Conservation (phyloP, 441 rosid species). For the Metrosideros polymorpha region DNA sequence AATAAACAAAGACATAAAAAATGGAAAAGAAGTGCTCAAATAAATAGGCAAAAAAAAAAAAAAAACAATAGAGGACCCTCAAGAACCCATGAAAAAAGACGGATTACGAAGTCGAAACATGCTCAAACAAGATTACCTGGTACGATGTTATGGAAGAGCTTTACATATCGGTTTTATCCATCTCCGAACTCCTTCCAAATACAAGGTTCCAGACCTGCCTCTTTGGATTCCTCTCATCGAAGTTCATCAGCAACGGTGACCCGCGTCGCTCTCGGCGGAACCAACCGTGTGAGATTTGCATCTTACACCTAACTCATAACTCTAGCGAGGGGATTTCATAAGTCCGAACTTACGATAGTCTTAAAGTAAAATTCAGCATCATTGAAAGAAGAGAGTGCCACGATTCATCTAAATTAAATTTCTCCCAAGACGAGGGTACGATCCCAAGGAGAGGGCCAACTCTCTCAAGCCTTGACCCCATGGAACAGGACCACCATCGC, state of each 20-base stretch:
- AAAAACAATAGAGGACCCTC: neutral
- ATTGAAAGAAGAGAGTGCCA: neutral
- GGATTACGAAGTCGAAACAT: neutral
- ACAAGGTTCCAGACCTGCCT: neutral
- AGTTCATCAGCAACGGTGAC: neutral
- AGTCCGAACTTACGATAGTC: neutral
- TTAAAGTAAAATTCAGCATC: neutral
- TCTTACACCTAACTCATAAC: neutral
- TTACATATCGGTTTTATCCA: neutral
- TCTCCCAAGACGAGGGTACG: neutral
- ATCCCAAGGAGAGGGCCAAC: neutral
- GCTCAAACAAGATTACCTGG: neutral
- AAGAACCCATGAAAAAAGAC: neutral
- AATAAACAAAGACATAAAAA: neutral
- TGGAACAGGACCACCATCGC: neutral
- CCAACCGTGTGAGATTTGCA: neutral
- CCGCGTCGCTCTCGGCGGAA: neutral
- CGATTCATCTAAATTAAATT: neutral
- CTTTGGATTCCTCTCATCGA: neutral
- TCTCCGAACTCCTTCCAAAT: neutral
- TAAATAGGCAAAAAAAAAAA: neutral
- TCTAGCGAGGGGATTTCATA: neutral
- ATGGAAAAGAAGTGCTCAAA: neutral
- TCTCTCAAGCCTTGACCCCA: neutral
- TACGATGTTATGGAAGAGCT: neutral